These are phyloP conservation scores for Leucocoprinus birnbaumii DNA, from an alignment of 768 basidiomycete genomes.

Conservation along the genomic window DNA sequence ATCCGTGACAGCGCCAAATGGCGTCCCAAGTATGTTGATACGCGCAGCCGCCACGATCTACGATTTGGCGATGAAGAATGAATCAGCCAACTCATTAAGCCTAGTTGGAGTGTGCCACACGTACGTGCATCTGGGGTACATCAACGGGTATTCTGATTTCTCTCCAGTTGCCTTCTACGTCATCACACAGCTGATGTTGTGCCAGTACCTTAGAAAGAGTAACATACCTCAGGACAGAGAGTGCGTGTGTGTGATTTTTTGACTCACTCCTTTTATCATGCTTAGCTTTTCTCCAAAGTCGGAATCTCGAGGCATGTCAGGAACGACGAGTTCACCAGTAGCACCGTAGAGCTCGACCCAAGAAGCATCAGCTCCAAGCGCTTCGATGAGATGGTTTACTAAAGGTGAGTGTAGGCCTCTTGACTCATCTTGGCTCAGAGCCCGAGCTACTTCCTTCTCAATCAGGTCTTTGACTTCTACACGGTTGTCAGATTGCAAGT, in stretches of 20 bases:
- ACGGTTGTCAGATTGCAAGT: neutral
- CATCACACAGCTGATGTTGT: slow-evolving; percentile 36
- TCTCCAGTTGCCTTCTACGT: slow-evolving; percentile 55
- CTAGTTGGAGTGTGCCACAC: slow-evolving; percentile 21
- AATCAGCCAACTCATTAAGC: slow-evolving; percentile 8
- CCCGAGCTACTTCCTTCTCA: slow-evolving; percentile 41
- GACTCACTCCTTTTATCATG: slow-evolving; percentile 29
- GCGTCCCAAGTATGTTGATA: slow-evolving; percentile 44
- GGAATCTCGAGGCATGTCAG: slow-evolving; percentile 30
- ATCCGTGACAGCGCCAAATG: slow-evolving; percentile 31
- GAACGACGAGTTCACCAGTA: slow-evolving; percentile 68
- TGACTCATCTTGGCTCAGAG: slow-evolving; percentile 33
- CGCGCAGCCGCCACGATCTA: slow-evolving; percentile 68
- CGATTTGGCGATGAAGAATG: slow-evolving; percentile 9
- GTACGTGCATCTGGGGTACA: slow-evolving; percentile 76
- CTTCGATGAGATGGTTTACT: slow-evolving; percentile 48
- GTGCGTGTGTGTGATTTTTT: neutral
- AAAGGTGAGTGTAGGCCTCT: slow-evolving; percentile 40
- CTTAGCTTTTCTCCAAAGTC: slow-evolving; percentile 27
- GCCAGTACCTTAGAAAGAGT: slow-evolving; percentile 35
- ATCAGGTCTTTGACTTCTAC: slow-evolving; percentile 70
- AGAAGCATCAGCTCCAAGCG: slow-evolving; percentile 55
- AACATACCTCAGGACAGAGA: neutral
- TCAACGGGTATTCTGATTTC: slow-evolving; percentile 84
- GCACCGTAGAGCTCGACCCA: slow-evolving; percentile 73